A percentile compares a stretch with the other conserved stretches of the same genome.
Conservation (phyloP, 768 basidiomycete genomes). For the Chalciporus chontae region DNA sequence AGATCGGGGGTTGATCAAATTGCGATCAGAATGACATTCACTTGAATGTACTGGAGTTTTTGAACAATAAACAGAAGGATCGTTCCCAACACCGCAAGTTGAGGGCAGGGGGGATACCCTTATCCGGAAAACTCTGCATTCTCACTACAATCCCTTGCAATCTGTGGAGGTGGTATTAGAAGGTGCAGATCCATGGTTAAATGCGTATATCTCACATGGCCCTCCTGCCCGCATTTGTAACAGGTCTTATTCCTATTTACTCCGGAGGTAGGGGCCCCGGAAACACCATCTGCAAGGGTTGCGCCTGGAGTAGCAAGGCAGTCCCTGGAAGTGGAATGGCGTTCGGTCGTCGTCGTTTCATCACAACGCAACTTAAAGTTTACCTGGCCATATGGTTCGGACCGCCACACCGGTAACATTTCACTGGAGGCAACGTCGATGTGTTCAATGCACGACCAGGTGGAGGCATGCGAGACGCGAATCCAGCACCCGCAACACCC, state of each 20-base stretch:
- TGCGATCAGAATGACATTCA: conserved; percentile 12
- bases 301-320: conserved; percentile 74
- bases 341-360: conserved; percentile 2
- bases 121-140: conserved; percentile 48
- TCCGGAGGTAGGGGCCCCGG: conserved; percentile 38
- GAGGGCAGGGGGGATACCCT: conserved; percentile 16
- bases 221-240: conserved; percentile 85
- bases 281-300: conserved; percentile 43
- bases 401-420: conserved; percentile 88
- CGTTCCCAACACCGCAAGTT: conserved; percentile 7
- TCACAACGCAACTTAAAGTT: background rate
- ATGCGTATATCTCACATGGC: conserved; percentile 58
- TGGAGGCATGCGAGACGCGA: conserved; percentile 67
- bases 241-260: conserved; percentile 73
- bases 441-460: conserved; percentile 74
- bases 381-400: conserved; percentile 86
- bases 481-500: conserved; percentile 40
- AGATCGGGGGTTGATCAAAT: background rate
- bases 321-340: conserved; percentile 46
- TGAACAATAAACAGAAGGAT: conserved; percentile 14
- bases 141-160: conserved; percentile 65
- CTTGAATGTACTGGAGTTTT: conserved; percentile 15
- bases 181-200: background rate
- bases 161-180: conserved; percentile 34
- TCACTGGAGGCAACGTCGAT: conserved; percentile 75